A percentile compares a stretch with the other conserved stretches of the same genome.
Evolutionary conservation across 176 grass and related monocot genomes (phyloP).

Genomic region (Thalia dealbata): DNA sequence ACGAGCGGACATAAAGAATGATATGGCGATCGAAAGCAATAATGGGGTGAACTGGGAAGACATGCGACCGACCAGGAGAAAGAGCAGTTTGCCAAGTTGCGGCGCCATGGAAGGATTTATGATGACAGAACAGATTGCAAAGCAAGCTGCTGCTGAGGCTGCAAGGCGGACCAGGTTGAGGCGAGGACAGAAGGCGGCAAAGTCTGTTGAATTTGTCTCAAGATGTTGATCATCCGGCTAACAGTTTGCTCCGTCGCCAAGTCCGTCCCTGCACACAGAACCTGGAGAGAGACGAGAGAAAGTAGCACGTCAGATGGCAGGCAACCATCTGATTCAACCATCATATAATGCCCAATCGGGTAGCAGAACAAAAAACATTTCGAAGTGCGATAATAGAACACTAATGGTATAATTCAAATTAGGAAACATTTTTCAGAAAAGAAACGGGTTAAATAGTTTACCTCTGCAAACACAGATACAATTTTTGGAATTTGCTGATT

Average conservation of each 20-base stretch:
- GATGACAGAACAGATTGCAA: conserved; percentile 74
- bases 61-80: background rate
- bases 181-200: conserved; percentile 70
- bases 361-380: too few species aligned
- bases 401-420: background rate
- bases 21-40: background rate
- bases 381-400: background rate
- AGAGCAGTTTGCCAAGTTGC: conserved; percentile 9
- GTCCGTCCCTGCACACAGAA: conserved; percentile 52
- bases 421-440: too few species aligned
- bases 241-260: conserved; percentile 72
- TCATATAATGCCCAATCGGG: too few species aligned
- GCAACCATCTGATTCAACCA: background rate
- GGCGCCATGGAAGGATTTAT: conserved; percentile 17
- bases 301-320: too few species aligned
- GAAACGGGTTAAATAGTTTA: conserved; percentile 19
- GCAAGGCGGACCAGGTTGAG: conserved; percentile 65
- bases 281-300: conserved; percentile 25
- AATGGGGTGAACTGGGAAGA: background rate
- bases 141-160: conserved; percentile 73
- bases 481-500: conserved; percentile 82
- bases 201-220: conserved; percentile 73
- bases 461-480: conserved; percentile 70
- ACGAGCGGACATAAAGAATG: conserved; percentile 1
- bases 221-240: conserved; percentile 49